A percentile compares a stretch with the other conserved stretches of the same genome.
Conservation (phyloP, 495 filamentous ascomycete genomes). For the Trichocladium uniseriatum region DNA sequence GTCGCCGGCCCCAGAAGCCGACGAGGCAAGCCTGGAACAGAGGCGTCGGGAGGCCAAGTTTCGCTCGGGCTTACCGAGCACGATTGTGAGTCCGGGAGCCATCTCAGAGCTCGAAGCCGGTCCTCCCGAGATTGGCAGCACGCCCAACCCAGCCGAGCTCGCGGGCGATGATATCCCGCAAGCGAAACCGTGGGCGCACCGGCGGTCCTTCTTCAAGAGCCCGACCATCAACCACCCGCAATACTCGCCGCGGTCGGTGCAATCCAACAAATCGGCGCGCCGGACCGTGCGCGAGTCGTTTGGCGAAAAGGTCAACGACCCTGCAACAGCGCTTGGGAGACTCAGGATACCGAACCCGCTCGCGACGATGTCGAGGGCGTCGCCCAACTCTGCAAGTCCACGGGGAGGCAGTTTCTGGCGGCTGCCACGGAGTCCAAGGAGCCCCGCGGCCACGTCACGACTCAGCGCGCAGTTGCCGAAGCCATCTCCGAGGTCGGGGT, state of each 20-base stretch:
- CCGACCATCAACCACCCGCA: slow-evolving; percentile 1
- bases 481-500: not conserved
- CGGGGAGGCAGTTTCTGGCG: slow-evolving; percentile 9
- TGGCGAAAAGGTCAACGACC: slow-evolving; percentile 23
- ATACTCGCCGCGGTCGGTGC: slow-evolving; percentile 8
- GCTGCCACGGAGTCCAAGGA: slow-evolving; percentile 9
- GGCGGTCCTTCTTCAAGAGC: slow-evolving; percentile 7
- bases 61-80: not conserved
- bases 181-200: slow-evolving; percentile 3
- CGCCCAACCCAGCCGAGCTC: slow-evolving; percentile 23
- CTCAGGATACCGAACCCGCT: slow-evolving; percentile 6
- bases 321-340: slow-evolving; percentile 12
- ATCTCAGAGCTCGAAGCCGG: slow-evolving; percentile 10
- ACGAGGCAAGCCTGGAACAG: not conserved
- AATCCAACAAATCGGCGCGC: slow-evolving; percentile 1
- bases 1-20: not conserved
- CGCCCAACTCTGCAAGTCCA: slow-evolving; percentile 9
- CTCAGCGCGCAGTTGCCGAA: slow-evolving; percentile 5
- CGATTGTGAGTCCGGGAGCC: not conserved
- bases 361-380: slow-evolving; percentile 1
- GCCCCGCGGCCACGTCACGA: not conserved
- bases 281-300: slow-evolving; percentile 21
- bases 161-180: slow-evolving; percentile 17
- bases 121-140: slow-evolving; percentile 14
- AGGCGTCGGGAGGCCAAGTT: not conserved